These are phyloP conservation scores for Pestalotiopsis sp. DNA, from an alignment of 2,329 filamentous ascomycete genomes.

Conservation along the genomic window DNA sequence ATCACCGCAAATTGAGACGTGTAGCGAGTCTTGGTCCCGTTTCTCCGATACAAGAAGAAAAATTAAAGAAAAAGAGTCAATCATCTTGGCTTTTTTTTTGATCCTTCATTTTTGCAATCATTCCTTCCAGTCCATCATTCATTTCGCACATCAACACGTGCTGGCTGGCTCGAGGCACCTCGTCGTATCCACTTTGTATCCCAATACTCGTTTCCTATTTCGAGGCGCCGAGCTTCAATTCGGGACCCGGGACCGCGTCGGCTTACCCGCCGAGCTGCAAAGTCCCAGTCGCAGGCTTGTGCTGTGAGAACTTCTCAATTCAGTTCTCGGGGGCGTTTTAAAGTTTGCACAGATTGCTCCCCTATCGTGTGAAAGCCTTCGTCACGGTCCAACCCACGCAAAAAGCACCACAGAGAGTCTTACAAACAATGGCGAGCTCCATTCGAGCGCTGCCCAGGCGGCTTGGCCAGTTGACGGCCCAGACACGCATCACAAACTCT, in stretches of 20 bases:
- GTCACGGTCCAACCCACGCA: not conserved
- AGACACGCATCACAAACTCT: slow-evolving; percentile 24
- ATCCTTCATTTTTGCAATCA: not conserved
- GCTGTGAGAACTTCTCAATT: not conserved
- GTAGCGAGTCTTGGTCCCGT: not conserved
- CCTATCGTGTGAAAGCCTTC: not conserved
- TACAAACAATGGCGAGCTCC: slow-evolving; percentile 27
- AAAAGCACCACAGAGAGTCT: not conserved
- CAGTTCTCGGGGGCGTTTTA: not conserved
- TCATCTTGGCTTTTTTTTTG: not conserved
- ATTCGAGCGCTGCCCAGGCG: slow-evolving; percentile 28
- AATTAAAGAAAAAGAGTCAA: not conserved
- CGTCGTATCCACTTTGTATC: not conserved
- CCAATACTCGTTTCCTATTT: not conserved
- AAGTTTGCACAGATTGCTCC: not conserved
- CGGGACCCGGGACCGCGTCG: not conserved
- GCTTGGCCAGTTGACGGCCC: slow-evolving; percentile 31
- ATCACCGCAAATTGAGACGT: not conserved
- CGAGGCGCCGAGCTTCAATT: not conserved
- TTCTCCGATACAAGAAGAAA: not conserved
- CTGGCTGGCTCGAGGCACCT: not conserved
- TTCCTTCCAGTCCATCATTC: slow-evolving; percentile 1
- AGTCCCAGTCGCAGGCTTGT: not conserved
- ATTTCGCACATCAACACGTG: not conserved
- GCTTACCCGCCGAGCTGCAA: not conserved